These are phyloP conservation scores for Carpinus viminea DNA, from an alignment of 306 rosid genomes.

Conservation along the genomic window DNA sequence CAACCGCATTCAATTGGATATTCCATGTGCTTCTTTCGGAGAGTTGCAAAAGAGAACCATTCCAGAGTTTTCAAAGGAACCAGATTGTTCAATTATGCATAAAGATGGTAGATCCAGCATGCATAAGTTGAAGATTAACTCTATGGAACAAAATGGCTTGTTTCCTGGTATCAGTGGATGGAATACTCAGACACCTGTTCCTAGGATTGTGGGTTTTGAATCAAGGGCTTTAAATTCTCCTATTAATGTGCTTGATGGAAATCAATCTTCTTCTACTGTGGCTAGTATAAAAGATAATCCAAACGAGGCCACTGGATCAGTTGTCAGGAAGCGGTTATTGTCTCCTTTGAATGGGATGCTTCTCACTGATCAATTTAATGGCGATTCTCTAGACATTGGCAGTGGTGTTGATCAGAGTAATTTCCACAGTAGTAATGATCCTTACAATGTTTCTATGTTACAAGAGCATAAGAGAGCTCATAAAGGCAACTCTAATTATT, in stretches of 20 bases:
- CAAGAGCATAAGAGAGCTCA: conserved; percentile 61
- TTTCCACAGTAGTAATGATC: conserved; percentile 23
- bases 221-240: conserved; percentile 39
- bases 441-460: conserved; percentile 24
- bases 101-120: conserved; percentile 41
- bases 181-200: conserved; percentile 43
- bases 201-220: conserved; percentile 67
- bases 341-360: conserved; percentile 62
- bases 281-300: conserved; percentile 31
- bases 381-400: conserved; percentile 41
- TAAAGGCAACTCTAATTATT: conserved; percentile 25
- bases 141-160: conserved; percentile 40
- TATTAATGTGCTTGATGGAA: conserved; percentile 35
- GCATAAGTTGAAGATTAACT: conserved; percentile 43
- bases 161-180: conserved; percentile 40
- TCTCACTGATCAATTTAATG: conserved; percentile 45
- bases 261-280: conserved; percentile 36
- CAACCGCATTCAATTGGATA: conserved; percentile 40
- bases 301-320: conserved; percentile 35
- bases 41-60: conserved; percentile 39
- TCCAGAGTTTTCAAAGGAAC: conserved; percentile 44
- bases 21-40: conserved; percentile 34
- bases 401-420: conserved; percentile 34
- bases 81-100: conserved; percentile 28
- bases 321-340: conserved; percentile 43